phyloP scores from a whole-genome alignment of 2,329 filamentous ascomycete species.

The Diaporthe citriasiana region DNA sequence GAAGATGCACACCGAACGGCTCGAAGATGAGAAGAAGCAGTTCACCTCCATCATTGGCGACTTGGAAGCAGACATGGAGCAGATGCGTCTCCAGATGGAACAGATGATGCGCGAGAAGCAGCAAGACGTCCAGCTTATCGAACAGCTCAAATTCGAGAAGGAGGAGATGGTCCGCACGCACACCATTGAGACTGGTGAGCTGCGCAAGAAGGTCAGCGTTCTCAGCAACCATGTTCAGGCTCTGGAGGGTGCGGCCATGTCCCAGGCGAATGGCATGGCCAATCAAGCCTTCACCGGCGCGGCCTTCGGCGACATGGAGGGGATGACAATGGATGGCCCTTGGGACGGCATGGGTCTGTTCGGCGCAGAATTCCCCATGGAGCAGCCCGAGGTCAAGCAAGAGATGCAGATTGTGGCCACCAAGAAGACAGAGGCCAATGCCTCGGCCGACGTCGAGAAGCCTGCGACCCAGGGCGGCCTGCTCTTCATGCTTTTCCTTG shows the following conservation, averaged over 20 bases:
- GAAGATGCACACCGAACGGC: conserved; percentile 96
- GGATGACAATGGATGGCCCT: conserved; percentile 82
- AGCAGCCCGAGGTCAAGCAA: conserved; percentile 71
- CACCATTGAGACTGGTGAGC: conserved; percentile 89
- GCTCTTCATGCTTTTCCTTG: conserved; percentile 94
- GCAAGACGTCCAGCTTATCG: conserved; percentile 80
- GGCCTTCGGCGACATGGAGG: conserved; percentile 84
- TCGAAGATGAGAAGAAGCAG: conserved; percentile 97
- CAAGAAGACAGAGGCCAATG: conserved; percentile 66
- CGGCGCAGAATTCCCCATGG: conserved; percentile 78
- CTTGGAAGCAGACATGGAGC: conserved; percentile 82
- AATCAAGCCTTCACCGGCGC: conserved; percentile 61
- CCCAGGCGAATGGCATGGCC: conserved; percentile 44
- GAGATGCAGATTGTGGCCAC: conserved; percentile 67
- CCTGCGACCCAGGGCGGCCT: conserved; percentile 83
- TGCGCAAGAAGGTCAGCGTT: conserved; percentile 92
- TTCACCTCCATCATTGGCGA: conserved; percentile 82
- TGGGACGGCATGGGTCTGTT: conserved; percentile 86
- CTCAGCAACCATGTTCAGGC: conserved; percentile 80
- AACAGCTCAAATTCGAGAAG: conserved; percentile 85
- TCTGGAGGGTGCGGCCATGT: conserved; percentile 74
- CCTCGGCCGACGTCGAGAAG: conserved; percentile 69
- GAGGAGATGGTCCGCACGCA: conserved; percentile 90
- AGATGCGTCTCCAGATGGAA: conserved; percentile 78
- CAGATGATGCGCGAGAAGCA: conserved; percentile 81